Conservation (phyloP, 768 basidiomycete species). For the Gelatoporia subvermispora region DNA sequence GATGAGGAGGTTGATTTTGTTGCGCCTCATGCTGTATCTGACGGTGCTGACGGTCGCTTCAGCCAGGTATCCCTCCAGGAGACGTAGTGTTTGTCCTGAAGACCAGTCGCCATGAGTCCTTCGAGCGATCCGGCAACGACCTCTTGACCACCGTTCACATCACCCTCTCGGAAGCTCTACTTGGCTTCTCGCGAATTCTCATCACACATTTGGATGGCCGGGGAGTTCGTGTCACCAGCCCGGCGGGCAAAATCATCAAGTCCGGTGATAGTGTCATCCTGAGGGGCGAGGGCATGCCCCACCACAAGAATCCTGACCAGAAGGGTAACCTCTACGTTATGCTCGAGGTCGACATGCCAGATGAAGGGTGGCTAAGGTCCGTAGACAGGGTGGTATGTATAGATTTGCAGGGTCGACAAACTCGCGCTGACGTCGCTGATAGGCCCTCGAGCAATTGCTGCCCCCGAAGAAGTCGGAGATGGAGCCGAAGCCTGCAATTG, state of each 20-base stretch:
- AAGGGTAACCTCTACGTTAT: slow-evolving; percentile 82
- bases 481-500: slow-evolving; percentile 63
- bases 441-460: slow-evolving; percentile 61
- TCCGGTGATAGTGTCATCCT: slow-evolving; percentile 70
- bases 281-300: slow-evolving; percentile 87
- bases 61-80: slow-evolving; percentile 86
- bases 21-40: neutral
- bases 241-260: slow-evolving; percentile 71
- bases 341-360: slow-evolving; percentile 87
- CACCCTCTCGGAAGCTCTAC: slow-evolving; percentile 88
- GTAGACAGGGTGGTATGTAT: slow-evolving; percentile 53
- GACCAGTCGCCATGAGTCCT: slow-evolving; percentile 63
- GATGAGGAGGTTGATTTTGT: slow-evolving; percentile 69
- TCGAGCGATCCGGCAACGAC: slow-evolving; percentile 80
- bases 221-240: slow-evolving; percentile 75
- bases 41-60: neutral
- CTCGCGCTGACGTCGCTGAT: neutral
- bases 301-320: slow-evolving; percentile 54
- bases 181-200: slow-evolving; percentile 91
- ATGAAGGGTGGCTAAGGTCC: slow-evolving; percentile 65
- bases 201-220: slow-evolving; percentile 92
- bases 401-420: neutral
- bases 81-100: slow-evolving; percentile 87
- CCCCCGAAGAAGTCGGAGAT: slow-evolving; percentile 76
- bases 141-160: slow-evolving; percentile 78